These are phyloP conservation scores for Pseudohyphozyma bogoriensis DNA, from an alignment of 768 basidiomycete species.

Conservation along the genomic window DNA sequence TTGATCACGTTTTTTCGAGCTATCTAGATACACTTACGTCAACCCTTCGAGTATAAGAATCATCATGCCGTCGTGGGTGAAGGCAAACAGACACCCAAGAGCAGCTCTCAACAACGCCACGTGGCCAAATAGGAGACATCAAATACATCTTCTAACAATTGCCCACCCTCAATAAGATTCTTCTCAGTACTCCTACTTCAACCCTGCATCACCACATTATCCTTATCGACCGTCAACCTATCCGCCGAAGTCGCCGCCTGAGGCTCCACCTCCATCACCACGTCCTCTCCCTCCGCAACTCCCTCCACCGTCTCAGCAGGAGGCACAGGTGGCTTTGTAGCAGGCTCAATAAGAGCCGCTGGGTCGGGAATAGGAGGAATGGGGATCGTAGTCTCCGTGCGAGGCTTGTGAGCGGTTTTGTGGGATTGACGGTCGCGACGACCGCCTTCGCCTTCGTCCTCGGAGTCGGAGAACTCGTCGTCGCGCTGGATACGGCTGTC, in stretches of 20 bases:
- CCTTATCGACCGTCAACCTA: constrained; percentile 22
- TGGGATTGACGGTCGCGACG: constrained; percentile 20
- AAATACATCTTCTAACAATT: no score
- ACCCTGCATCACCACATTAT: no score
- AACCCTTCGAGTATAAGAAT: no score
- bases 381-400: neutral
- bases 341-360: neutral
- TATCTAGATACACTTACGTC: no score
- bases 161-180: no score
- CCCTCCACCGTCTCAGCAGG: neutral
- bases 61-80: no score
- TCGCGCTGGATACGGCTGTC: constrained; percentile 75
- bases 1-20: no score
- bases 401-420: no score
- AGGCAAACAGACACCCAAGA: no score
- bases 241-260: constrained; percentile 18
- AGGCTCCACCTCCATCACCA: neutral
- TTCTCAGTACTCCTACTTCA: no score
- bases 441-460: constrained; percentile 77
- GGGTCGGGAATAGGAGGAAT: neutral
- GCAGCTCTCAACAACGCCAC: no score
- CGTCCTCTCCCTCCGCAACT: neutral
- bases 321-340: neutral
- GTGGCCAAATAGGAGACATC: no score
- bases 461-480: constrained; percentile 88